Conservation (phyloP, 1,284 basidiomycete species). For the Sphaerobolus stellatus region DNA sequence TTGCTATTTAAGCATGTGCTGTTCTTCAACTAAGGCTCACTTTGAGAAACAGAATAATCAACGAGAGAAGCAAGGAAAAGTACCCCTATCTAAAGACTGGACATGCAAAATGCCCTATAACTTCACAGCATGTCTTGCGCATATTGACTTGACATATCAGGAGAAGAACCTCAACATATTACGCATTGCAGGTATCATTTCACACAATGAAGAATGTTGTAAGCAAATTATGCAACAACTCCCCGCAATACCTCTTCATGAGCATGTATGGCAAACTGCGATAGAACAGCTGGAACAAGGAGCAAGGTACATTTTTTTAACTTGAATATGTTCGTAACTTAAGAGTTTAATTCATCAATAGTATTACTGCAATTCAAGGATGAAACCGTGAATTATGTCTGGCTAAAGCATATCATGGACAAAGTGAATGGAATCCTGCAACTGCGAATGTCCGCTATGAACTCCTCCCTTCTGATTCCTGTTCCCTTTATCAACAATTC, state of each 20-base stretch:
- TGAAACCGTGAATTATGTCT: constrained; percentile 14
- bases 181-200: constrained; percentile 23
- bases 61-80: neutral
- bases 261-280: constrained; percentile 29
- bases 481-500: constrained; percentile 21
- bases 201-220: constrained; percentile 27
- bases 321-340: neutral
- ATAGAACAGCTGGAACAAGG: constrained; percentile 27
- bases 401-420: constrained; percentile 14
- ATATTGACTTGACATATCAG: constrained; percentile 30
- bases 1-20: neutral
- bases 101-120: neutral
- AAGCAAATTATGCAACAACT: constrained; percentile 17
- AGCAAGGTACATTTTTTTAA: constrained; percentile 17
- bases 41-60: neutral
- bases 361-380: constrained; percentile 16
- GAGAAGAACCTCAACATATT: neutral
- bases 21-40: neutral
- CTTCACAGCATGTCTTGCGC: constrained; percentile 30
- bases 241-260: constrained; percentile 31
- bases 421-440: constrained; percentile 13
- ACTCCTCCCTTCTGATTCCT: constrained; percentile 21
- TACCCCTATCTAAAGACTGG: neutral
- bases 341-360: constrained; percentile 1
- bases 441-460: constrained; percentile 13